Percentiles rank a stretch among this genome's conserved stretches.
Evolutionary conservation across 177 flowering plant genomes (phyloP).

Genomic region (Tripterygium wilfordii): DNA sequence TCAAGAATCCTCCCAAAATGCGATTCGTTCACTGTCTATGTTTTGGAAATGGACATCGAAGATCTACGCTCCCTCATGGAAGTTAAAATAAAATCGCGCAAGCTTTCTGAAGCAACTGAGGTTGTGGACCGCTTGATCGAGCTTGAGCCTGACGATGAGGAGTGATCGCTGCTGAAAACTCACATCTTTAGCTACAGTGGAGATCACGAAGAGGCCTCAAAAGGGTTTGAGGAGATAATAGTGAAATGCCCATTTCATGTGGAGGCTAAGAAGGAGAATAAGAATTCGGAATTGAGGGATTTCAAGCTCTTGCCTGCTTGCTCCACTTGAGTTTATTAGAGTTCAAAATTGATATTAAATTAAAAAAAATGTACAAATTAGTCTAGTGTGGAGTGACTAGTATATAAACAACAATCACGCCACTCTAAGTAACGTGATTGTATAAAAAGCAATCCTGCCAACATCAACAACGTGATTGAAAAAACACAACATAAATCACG

Average conservation of each 20-base stretch:
- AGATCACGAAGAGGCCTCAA: conserved; percentile 48
- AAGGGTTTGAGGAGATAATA: conserved; percentile 55
- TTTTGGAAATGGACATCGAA: too few species aligned
- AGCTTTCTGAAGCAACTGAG: conserved; percentile 54
- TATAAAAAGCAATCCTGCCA: too few species aligned
- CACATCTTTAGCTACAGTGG: conserved; percentile 48
- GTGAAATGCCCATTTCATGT: conserved; percentile 56
- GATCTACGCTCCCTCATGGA: conserved; percentile 61
- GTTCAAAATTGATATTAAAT: too few species aligned
- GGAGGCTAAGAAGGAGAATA: conserved; percentile 71
- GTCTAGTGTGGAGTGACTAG: too few species aligned
- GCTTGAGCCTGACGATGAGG: conserved; percentile 57
- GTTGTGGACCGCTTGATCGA: conserved; percentile 52
- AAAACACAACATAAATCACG: too few species aligned
- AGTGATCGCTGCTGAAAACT: conserved; percentile 68
- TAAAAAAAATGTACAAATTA: too few species aligned
- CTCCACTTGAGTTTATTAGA: too few species aligned
- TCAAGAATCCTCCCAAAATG: too few species aligned
- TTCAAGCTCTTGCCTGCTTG: conserved; percentile 73
- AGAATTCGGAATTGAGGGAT: conserved; percentile 52
- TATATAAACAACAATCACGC: too few species aligned
- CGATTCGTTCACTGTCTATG: too few species aligned
- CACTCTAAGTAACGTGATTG: too few species aligned
- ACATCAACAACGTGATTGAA: too few species aligned
- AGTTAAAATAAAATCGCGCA: conserved; percentile 41